Conservation (phyloP, 2,329 filamentous ascomycete species). For the Colletotrichum sp. region DNA sequence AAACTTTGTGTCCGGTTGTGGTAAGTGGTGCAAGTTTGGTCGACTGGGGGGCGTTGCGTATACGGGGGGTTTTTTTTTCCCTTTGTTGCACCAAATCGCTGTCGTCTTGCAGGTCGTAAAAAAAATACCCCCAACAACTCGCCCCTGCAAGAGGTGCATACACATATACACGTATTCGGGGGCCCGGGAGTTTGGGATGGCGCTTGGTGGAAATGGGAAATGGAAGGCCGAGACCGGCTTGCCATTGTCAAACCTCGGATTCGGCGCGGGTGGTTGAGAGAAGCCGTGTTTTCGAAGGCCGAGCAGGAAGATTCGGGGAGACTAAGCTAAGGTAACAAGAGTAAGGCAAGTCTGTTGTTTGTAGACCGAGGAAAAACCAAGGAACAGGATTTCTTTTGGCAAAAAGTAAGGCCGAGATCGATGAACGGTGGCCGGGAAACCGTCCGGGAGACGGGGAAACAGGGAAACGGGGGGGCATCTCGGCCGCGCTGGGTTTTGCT, state of each 20-base stretch:
- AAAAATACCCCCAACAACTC: neutral
- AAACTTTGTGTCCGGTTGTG: constrained; percentile 1
- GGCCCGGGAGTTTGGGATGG: neutral
- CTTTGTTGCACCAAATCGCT: neutral
- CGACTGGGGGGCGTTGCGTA: neutral
- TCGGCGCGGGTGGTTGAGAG: neutral
- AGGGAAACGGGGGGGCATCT: neutral
- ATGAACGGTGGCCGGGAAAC: neutral
- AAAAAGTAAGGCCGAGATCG: neutral
- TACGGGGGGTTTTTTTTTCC: neutral
- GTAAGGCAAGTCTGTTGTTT: too few relatives aligned
- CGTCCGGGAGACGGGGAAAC: neutral
- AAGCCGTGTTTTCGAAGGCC: neutral
- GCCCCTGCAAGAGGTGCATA: neutral
- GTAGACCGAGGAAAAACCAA: neutral
- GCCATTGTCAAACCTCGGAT: neutral
- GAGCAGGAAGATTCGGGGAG: neutral
- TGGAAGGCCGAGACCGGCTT: neutral
- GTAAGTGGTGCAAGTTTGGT: neutral
- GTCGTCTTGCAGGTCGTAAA: neutral
- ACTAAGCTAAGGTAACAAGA: too few relatives aligned
- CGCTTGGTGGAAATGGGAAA: neutral
- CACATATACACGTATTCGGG: neutral
- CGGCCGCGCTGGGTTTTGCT: neutral
- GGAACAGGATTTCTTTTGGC: neutral